Percentiles rank a stretch among this genome's conserved stretches.
phyloP scores from a whole-genome alignment of 352 stramenopile genomes.

The Phytophthora pseudosyringae region DNA sequence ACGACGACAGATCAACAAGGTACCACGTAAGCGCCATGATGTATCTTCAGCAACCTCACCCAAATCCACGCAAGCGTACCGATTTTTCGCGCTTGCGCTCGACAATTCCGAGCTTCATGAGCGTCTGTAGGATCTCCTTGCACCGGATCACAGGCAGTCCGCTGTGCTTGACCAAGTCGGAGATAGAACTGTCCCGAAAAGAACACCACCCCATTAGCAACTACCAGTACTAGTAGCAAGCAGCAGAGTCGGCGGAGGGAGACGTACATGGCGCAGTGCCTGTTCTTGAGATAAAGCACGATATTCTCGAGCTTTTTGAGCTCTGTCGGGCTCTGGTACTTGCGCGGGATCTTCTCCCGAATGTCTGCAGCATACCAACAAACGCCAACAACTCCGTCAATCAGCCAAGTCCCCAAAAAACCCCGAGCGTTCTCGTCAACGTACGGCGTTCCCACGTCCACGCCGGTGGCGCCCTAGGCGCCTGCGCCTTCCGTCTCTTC shows the following conservation, averaged over 20 bases:
- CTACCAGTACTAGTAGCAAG: background rate
- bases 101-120: conserved; percentile 87
- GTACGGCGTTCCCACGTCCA: conserved; percentile 87
- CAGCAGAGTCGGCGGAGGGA: background rate
- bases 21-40: conserved; percentile 7
- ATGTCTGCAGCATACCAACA: conserved; percentile 51
- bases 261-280: conserved; percentile 77
- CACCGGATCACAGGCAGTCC: conserved; percentile 80
- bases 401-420: background rate
- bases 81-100: conserved; percentile 75
- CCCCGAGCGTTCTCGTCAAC: conserved; percentile 10
- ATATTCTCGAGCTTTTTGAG: conserved; percentile 89
- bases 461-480: conserved; percentile 42
- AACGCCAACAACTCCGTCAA: background rate
- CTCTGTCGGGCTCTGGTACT: conserved; percentile 82
- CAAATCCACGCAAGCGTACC: conserved; percentile 38
- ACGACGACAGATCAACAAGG: background rate
- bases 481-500: conserved; percentile 38
- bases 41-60: background rate
- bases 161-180: conserved; percentile 84
- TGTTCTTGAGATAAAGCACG: conserved; percentile 87
- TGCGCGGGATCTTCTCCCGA: conserved; percentile 79
- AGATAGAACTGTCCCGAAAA: conserved; percentile 61
- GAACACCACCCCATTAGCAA: background rate
- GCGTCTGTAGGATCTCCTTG: conserved; percentile 89